These are phyloP conservation scores for Adiantum capillusveneris DNA, from an alignment of 75 land plant species.

Conservation along the genomic window DNA sequence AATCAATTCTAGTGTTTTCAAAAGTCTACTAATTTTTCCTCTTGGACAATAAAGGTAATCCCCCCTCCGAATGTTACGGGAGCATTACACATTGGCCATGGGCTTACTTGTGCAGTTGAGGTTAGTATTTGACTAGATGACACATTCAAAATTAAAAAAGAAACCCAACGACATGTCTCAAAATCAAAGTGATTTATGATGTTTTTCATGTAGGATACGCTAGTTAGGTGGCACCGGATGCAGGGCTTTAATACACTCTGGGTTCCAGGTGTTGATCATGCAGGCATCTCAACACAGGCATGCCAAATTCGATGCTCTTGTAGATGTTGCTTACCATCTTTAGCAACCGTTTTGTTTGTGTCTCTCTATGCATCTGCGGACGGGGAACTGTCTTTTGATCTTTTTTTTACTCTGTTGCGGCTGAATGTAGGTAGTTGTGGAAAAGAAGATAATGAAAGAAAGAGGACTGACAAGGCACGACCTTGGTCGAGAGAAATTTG, in stretches of 20 bases:
- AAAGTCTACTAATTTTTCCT: too few relatives aligned
- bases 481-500: slow-evolving; percentile 76
- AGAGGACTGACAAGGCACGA: slow-evolving; percentile 77
- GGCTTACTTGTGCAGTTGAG: slow-evolving; percentile 77
- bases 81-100: slow-evolving; percentile 96
- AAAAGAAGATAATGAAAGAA: slow-evolving; percentile 92
- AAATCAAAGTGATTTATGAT: too few relatives aligned
- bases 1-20: too few relatives aligned
- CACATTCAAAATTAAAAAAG: neutral
- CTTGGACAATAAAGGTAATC: slow-evolving; percentile 46
- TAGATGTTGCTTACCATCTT: too few relatives aligned
- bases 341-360: neutral
- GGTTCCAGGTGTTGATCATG: slow-evolving; percentile 97
- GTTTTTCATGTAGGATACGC: slow-evolving; percentile 47
- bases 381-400: neutral
- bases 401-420: neutral
- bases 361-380: neutral
- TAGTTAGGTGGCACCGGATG: slow-evolving; percentile 84
- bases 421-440: slow-evolving; percentile 76
- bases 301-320: neutral
- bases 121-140: slow-evolving; percentile 12
- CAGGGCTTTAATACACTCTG: slow-evolving; percentile 85
- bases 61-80: slow-evolving; percentile 99
- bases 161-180: too few relatives aligned
- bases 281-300: slow-evolving; percentile 97